Evolutionary conservation across 225 moss, liverwort and hornwort species (phyloP), one percentile per base, ranked within the genome.

Genomic region (Sphagnum tenellum): DNA sequence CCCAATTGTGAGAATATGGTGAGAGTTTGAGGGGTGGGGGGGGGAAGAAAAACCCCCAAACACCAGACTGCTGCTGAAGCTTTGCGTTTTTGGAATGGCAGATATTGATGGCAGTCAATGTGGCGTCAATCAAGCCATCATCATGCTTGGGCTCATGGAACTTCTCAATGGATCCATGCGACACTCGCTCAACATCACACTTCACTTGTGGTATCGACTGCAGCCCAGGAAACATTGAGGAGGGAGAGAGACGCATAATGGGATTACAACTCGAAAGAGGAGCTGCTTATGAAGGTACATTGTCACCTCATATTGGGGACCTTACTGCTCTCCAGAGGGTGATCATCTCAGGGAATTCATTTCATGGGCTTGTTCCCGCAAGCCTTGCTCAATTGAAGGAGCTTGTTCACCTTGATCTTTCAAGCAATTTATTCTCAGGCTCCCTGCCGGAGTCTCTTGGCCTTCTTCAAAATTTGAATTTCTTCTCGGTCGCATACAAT

Each of bases 131-230:
- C 59, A 74, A 76, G 60, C 46, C 14, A 4, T 79, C 76, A 46
- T 67, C 83, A 47, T 83, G 83, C 60, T 50, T 83, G 6, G 74
- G 72, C 67, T 70, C 79, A 7, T 83, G 83, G 83, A 53, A 83
- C 62, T 83, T 79, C 67, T 56, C 74, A 46, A 56, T 62, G 2
- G 83, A 83, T 56, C 83, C 83, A 4, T 83, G 83, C 69, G 72
- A 79, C 48, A 8, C 72, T 3, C 72, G 59, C 7, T 45, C 71
- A 60, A 72, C 68, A 49, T 6, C 71, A 2, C 68, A 65, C 29
- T 76, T 76, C 56, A 65, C 49, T 3, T 79, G 79, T 67, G 79
- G 83, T 13, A 62, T 83, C 13, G 83, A 83, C 68, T 83, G 83
- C 71, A 72, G 64, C 55, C 44, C 74, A 0, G 63, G 59, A 46